Conservation (phyloP, 1,284 basidiomycete genomes). For the Sphaerobolus stellatus region DNA sequence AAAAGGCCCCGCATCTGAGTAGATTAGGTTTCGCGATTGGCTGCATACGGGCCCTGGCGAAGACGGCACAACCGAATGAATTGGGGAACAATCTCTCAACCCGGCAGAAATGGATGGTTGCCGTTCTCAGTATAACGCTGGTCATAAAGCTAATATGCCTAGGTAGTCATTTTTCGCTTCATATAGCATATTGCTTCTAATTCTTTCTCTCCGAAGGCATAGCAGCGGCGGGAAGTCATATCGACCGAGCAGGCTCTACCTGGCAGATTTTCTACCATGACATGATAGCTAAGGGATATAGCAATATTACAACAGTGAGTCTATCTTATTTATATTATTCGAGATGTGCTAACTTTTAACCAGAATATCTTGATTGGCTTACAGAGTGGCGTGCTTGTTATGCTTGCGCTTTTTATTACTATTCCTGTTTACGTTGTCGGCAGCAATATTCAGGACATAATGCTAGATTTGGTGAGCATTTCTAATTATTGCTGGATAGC, state of each 20-base stretch:
- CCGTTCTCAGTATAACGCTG: conserved; percentile 6
- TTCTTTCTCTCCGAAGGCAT: neutral
- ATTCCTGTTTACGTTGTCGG: conserved; percentile 7
- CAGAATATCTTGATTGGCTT: conserved; percentile 4
- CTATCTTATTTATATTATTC: neutral
- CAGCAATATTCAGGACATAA: conserved; percentile 7
- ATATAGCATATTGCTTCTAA: neutral
- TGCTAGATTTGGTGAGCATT: neutral
- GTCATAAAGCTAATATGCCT: conserved; percentile 11
- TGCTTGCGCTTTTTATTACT: conserved; percentile 5
- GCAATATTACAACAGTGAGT: neutral
- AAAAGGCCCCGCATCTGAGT: neutral
- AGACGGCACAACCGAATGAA: conserved; percentile 3
- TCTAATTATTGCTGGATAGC: neutral
- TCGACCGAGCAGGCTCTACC: neutral
- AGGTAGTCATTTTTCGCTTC: neutral
- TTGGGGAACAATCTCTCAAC: conserved; percentile 2
- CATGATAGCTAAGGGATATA: neutral
- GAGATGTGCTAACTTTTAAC: neutral
- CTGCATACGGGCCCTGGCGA: conserved; percentile 10
- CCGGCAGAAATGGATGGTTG: conserved; percentile 8
- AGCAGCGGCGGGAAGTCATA: conserved; percentile 1
- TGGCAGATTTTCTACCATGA: conserved; percentile 4
- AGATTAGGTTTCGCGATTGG: conserved; percentile 7
- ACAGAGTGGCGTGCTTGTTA: conserved; percentile 7